Conservation (phyloP, 192 early-diverging fungal species). For the Anaeromyces robustus region DNA sequence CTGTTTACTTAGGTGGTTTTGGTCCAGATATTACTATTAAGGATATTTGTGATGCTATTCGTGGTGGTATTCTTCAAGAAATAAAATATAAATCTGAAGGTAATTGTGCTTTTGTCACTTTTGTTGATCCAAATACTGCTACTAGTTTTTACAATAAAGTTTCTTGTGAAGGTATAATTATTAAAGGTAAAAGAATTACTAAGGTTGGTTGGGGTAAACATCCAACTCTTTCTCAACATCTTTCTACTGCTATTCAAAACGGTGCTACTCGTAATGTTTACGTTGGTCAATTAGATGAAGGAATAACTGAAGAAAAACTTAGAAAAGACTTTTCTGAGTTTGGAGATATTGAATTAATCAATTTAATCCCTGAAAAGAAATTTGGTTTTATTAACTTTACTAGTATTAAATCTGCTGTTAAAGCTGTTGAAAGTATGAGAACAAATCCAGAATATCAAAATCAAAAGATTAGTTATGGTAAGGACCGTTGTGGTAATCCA, state of each 20-base stretch:
- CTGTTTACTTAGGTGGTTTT: slow-evolving; percentile 67
- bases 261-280: slow-evolving; percentile 74
- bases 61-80: slow-evolving; percentile 67
- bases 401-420: slow-evolving; percentile 53
- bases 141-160: slow-evolving; percentile 40
- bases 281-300: slow-evolving; percentile 50
- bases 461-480: slow-evolving; percentile 62
- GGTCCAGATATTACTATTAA: slow-evolving; percentile 59
- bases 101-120: slow-evolving; percentile 71
- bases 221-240: slow-evolving; percentile 20
- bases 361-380: slow-evolving; percentile 65
- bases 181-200: slow-evolving; percentile 51
- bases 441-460: slow-evolving; percentile 37
- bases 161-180: slow-evolving; percentile 36
- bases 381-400: slow-evolving; percentile 79
- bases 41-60: slow-evolving; percentile 74
- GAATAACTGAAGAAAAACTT: slow-evolving; percentile 48
- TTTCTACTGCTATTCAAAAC: slow-evolving; percentile 39
- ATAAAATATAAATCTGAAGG: slow-evolving; percentile 60
- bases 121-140: slow-evolving; percentile 58
- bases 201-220: slow-evolving; percentile 74
- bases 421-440: slow-evolving; percentile 54
- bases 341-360: slow-evolving; percentile 76
- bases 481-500: slow-evolving; percentile 73
- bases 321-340: slow-evolving; percentile 58